Evolutionary conservation across 208 protist genomes (phyloP).

Genomic region (Acanthamoeba castellanii): DNA sequence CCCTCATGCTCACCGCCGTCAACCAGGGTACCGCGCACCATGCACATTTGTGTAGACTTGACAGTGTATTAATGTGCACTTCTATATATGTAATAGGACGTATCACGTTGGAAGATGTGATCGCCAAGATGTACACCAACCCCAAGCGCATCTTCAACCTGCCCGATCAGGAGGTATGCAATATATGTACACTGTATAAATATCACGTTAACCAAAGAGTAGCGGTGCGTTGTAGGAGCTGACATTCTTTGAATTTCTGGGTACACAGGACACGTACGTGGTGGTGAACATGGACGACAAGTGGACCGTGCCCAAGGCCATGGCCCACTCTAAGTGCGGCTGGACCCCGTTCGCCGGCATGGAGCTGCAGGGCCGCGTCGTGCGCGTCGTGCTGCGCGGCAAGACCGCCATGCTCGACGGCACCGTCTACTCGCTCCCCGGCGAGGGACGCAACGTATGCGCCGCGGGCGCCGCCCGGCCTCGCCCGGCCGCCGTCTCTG

Average conservation of each 20-base stretch:
- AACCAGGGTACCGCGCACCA: conserved; percentile 36
- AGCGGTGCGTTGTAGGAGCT: not conserved
- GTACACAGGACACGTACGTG: conserved; percentile 74
- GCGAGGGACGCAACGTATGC: conserved; percentile 77
- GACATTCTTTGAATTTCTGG: not conserved
- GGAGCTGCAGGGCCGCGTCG: conserved; percentile 78
- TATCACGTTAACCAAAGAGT: not conserved
- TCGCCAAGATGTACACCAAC: conserved; percentile 86
- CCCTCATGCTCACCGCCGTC: conserved; percentile 92
- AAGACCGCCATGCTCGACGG: conserved; percentile 82
- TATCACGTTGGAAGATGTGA: conserved; percentile 85
- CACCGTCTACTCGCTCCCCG: conserved; percentile 74
- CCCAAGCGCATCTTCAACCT: conserved; percentile 86
- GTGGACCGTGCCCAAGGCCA: conserved; percentile 80
- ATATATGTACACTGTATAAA: no score
- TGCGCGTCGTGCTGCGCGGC: conserved; percentile 81
- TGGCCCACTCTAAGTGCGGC: conserved; percentile 76
- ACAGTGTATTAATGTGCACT: not conserved
- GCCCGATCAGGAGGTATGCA: conserved; percentile 80
- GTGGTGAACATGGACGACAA: conserved; percentile 85
- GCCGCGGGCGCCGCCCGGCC: not conserved
- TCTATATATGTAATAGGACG: conserved; percentile 45
- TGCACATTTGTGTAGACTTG: conserved; percentile 5
- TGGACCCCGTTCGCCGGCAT: conserved; percentile 83
- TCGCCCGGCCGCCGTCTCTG: not conserved